phyloP scores from a whole-genome alignment of 495 filamentous ascomycete species.

The Neurospora sp. region DNA sequence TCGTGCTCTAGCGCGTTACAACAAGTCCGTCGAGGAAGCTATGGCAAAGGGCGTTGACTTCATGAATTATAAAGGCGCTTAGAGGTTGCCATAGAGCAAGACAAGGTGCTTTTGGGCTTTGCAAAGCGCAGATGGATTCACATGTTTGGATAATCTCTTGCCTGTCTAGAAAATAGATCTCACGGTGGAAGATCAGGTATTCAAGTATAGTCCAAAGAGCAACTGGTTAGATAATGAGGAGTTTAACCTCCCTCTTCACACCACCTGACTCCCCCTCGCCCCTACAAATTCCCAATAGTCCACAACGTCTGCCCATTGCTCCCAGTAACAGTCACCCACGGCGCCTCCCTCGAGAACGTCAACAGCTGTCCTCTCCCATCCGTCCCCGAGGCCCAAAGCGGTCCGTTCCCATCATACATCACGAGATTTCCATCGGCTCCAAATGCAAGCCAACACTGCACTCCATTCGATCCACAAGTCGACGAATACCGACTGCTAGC shows the following conservation, averaged over 20 bases:
- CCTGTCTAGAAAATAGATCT: not conserved
- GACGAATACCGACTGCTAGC: too few relatives aligned
- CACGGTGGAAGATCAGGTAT: not conserved
- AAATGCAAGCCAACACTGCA: too few relatives aligned
- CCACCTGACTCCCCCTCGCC: not conserved
- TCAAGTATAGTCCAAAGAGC: not conserved
- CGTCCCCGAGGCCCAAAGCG: constrained; percentile 5
- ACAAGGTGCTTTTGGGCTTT: not conserved
- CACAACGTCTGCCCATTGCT: constrained; percentile 1
- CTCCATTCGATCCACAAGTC: too few relatives aligned
- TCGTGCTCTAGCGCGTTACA: not conserved
- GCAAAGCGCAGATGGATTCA: not conserved
- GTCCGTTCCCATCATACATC: constrained; percentile 1
- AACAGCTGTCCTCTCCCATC: constrained; percentile 1
- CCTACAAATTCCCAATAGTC: constrained; percentile 2
- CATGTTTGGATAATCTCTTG: not conserved
- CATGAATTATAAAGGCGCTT: not conserved
- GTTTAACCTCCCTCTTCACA: not conserved
- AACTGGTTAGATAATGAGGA: not conserved
- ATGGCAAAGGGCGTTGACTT: not conserved
- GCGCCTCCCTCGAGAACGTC: constrained; percentile 2
- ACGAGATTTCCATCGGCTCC: constrained; percentile 5
- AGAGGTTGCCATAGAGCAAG: not conserved
- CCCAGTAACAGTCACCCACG: constrained; percentile 4
- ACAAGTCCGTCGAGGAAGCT: not conserved